phyloP scores from a whole-genome alignment of 441 rosid genomes.

The Lepidium campestre region DNA sequence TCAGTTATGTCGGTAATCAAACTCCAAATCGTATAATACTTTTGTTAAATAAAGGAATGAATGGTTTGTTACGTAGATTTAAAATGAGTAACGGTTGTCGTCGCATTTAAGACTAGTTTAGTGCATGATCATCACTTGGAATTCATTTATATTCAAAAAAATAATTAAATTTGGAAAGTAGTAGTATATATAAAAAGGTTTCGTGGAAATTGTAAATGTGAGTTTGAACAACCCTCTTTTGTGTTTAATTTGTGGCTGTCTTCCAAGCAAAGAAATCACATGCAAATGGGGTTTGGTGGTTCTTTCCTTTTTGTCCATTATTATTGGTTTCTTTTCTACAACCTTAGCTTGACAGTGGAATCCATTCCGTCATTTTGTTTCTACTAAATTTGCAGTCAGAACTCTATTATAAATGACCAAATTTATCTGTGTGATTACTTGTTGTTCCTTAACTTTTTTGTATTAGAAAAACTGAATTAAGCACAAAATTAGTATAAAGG shows the following conservation, averaged over 20 bases:
- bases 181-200: no score
- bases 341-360: not conserved
- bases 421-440: no score
- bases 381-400: not conserved
- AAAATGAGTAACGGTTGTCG: not conserved
- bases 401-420: no score
- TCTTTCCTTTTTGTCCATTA: not conserved
- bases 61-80: not conserved
- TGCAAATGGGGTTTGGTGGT: slow-evolving; percentile 14
- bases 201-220: not conserved
- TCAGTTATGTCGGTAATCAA: slow-evolving; percentile 14
- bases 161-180: no score
- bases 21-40: not conserved
- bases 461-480: not conserved
- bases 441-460: no score
- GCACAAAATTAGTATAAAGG: not conserved
- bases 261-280: slow-evolving; percentile 27
- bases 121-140: no score
- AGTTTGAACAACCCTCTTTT: slow-evolving; percentile 1
- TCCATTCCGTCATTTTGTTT: not conserved
- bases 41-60: not conserved
- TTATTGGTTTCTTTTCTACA: not conserved
- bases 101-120: slow-evolving; percentile 9
- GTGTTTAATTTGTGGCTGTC: slow-evolving; percentile 17
- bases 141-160: no score